Evolutionary conservation across 805 yeast species (phyloP), one percentile per base, ranked within the genome.

Genomic region (Zygotorulaspora danielsina): DNA sequence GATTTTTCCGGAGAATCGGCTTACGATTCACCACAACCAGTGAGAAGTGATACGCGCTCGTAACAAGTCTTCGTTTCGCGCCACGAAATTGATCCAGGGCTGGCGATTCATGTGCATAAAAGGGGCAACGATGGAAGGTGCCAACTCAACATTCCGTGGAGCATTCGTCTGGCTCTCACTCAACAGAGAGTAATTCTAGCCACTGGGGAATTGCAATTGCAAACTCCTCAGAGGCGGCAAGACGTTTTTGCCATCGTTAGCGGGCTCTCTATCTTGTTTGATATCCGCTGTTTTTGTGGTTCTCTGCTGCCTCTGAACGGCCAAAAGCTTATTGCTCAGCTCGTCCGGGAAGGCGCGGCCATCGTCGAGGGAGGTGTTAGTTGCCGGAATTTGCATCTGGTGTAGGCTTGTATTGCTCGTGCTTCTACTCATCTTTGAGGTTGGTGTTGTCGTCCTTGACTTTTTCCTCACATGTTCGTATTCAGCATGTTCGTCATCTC

Each of bases 161-260:
- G n/a, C n/a, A n/a, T n/a, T n/a, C n/a, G n/a, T n/a, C n/a, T n/a
- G n/a, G n/a, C n/a, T n/a, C n/a, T n/a, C n/a, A n/a, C n/a, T n/a
- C n/a, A n/a, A n/a, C n/a, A n/a, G n/a, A n/a, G n/a, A n/a, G n/a
- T n/a, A n/a, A 30, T 20, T 26, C 44, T 46, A 54, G 41, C 51
- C 59, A 3, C 58, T 54, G 35, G 60, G 62, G 34, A 59, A 59
- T 41, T 51, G 61, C 13, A 59, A 29, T 33, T 55, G 61, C 39
- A 59, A 44, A 47, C 62, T 58, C 42, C 64, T 50, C 20, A 59
- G 46, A 16, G 64, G 61, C 20, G 64, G 64, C 22, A 59, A 43
- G 10, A 48, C 38, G 16, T 39, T 41, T 17, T 28, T 32, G 46
- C 42, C 34, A 22, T 32, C 27, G 40, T 39, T 33, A 22, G 11